Evolutionary conservation across 2,329 filamentous ascomycete genomes (phyloP).

Genomic region (Sporothrix pseudoabietina): DNA sequence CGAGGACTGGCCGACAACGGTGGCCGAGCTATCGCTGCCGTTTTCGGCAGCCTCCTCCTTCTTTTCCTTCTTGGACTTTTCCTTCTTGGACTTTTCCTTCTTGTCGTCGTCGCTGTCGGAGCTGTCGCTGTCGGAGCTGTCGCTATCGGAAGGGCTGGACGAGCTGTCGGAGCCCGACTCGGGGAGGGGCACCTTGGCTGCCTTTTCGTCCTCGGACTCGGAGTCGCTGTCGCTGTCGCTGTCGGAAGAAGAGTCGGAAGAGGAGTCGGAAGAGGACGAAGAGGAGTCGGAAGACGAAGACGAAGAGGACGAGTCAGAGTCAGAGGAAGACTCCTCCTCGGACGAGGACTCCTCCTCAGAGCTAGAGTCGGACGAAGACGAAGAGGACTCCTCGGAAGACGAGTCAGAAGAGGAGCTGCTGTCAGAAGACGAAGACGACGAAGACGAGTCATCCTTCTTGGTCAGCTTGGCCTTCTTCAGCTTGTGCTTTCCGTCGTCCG

Average conservation of each 20-base stretch:
- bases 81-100: constrained; percentile 5
- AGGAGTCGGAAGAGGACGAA: constrained; percentile 14
- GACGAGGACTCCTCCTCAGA: constrained; percentile 9
- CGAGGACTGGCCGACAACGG: constrained; percentile 56
- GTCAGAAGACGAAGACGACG: constrained; percentile 20
- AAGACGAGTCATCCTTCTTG: constrained; percentile 29
- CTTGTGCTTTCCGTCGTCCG: constrained; percentile 33
- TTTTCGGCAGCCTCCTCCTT: constrained; percentile 22
- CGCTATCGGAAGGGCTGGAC: not conserved
- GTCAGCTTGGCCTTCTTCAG: constrained; percentile 34
- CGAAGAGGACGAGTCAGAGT: constrained; percentile 33
- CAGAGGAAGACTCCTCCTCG: constrained; percentile 3
- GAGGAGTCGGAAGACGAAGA: constrained; percentile 33
- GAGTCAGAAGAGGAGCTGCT: constrained; percentile 40
- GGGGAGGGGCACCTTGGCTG: constrained; percentile 39
- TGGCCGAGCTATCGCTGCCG: constrained; percentile 49
- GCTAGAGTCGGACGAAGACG: constrained; percentile 24
- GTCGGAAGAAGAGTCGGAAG: constrained; percentile 40
- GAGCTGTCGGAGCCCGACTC: constrained; percentile 40
- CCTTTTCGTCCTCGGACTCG: constrained; percentile 38
- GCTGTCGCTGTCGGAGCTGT: not conserved
- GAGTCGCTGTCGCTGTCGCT: constrained; percentile 33
- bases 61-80: constrained; percentile 30
- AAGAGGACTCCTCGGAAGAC: constrained; percentile 29
- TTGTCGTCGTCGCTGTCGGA: constrained; percentile 26